Evolutionary conservation across 768 basidiomycete genomes (phyloP), one percentile per base, ranked within the genome.

Genomic region (Tephrocybe rancida): DNA sequence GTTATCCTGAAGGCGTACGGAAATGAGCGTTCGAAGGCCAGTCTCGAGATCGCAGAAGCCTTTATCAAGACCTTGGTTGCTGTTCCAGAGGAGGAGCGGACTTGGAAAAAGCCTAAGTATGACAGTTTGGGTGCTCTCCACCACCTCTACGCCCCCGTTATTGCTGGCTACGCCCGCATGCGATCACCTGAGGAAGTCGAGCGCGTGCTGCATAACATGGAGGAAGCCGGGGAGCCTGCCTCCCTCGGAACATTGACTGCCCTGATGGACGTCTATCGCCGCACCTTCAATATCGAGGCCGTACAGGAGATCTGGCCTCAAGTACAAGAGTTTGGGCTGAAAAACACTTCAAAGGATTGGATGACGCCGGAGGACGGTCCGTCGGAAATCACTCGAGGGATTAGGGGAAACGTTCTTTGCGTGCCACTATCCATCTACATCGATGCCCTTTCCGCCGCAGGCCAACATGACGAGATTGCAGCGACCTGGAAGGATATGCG

Each of bases 391-490:
- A 51, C 50, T 25, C 52, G 43, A 6, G 59, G 57, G 42, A 62
- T 69, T 26, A 67, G 61, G 35, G 74, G 78, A n/a, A 84, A 82
- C 57, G 66, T 85, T n/a, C 76, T 96, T 39, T 87, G 85, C 59
- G 68, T 85, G 35, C 88, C 94, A 0, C 73, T 98, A 10, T 94
- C 92, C 13, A 86, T 92, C 59, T 87, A 86, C 68, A 83, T 97
- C 55, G 86, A 92, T 58, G 79, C 83, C 5, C 72, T 95, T 46
- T 90, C 92, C 2, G 69, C 73, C 3, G 80, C 79, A 0, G 88
- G 87, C 1, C 64, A 73, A 32, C 87, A 94, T 60, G 57, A 64
- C 7, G 80, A 85, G 54, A 78, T 95, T 41, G 79, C 85, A 14
- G 63, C 65, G 3, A 74, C 80, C 0, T 98, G 96, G 95, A 71